phyloP scores from a whole-genome alignment of 805 yeast species.

The Wickerhamomyces queroliae region DNA sequence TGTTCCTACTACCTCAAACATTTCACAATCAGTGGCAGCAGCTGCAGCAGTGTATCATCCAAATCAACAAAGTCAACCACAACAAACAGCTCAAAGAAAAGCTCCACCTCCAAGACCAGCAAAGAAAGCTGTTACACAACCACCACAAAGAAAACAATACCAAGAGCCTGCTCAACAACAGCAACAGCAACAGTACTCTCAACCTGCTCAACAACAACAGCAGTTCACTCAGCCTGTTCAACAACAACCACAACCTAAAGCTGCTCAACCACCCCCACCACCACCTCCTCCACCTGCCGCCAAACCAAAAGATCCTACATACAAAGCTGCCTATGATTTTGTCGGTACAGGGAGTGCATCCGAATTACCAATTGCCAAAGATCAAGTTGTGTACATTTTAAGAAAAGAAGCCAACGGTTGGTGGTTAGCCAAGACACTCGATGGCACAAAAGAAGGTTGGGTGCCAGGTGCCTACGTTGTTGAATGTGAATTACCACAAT shows the following conservation, averaged over 20 bases:
- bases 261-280: conserved; percentile 62
- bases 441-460: conserved; percentile 88
- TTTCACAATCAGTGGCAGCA: conserved; percentile 23
- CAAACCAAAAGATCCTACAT: conserved; percentile 68
- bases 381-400: conserved; percentile 65
- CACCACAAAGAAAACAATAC: conserved; percentile 31
- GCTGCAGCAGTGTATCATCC: conserved; percentile 32
- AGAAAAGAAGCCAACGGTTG: conserved; percentile 83
- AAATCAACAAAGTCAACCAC: conserved; percentile 14
- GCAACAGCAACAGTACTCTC: no score
- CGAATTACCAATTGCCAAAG: conserved; percentile 72
- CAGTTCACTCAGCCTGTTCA: no score
- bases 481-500: conserved; percentile 46
- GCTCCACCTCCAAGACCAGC: conserved; percentile 23
- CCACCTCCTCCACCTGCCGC: conserved; percentile 66
- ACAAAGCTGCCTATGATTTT: conserved; percentile 81
- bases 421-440: conserved; percentile 82
- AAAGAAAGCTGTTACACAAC: conserved; percentile 22
- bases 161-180: conserved; percentile 54
- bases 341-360: conserved; percentile 82
- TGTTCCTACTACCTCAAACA: conserved; percentile 33
- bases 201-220: conserved; percentile 19
- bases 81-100: conserved; percentile 12
- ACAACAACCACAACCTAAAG: conserved; percentile 33
- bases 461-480: conserved; percentile 90